Base-by-base conservation (phyloP, 2,329 filamentous ascomycete species). In the Fusarium zealandicum region DNA sequence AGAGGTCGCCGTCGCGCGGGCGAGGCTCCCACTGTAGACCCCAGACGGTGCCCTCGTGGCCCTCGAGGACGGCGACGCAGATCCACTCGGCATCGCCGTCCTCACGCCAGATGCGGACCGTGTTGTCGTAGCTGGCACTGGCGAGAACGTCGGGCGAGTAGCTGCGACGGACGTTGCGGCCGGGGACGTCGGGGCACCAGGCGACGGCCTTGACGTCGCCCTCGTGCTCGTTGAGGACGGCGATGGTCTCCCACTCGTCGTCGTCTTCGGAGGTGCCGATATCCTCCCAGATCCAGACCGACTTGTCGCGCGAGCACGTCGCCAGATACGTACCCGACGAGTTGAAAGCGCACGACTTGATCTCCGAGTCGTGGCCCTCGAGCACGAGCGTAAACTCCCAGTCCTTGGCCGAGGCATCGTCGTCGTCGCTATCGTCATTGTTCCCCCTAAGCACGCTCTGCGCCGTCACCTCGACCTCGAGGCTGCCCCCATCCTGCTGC, bases 211-310 rank as follows among this genome's bases (percentile, higher is more conserved):
- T 99, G 63, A 99, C 93, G 75, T 99, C 95, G 17, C 90, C 93
- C 39, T 93, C 90, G 72, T 99, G 95, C 75, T 98, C 95, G 74
- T 90, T 92, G 68, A 98, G 81, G 46, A 98, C 93, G 0, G 93
- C 95, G 13, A 98, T 87, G 2, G 95, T 98, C 80, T 99, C 95
- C 79, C 93, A 98, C 72, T 98, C 95, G 72, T 96, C 93, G 49
- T 96, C 93, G 13, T 88, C 90, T 63, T 90, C 88, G 49, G 78
- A 76, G 8, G 76, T 76, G 32, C 84, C 84, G 47, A 97, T 84
- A 72, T 98, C 95, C 75, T 99, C 95, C 95, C 95, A 99, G 66
- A 99, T 91, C 95, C 95, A 99, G 14, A 98, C 91, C 13, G 86
- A 90, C 78, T 98, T 98, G 73, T 99, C 95, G 41, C 95, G 84